Base-by-base conservation (phyloP, 2,329 filamentous ascomycete species). In the Ophiostoma piceae region DNA sequence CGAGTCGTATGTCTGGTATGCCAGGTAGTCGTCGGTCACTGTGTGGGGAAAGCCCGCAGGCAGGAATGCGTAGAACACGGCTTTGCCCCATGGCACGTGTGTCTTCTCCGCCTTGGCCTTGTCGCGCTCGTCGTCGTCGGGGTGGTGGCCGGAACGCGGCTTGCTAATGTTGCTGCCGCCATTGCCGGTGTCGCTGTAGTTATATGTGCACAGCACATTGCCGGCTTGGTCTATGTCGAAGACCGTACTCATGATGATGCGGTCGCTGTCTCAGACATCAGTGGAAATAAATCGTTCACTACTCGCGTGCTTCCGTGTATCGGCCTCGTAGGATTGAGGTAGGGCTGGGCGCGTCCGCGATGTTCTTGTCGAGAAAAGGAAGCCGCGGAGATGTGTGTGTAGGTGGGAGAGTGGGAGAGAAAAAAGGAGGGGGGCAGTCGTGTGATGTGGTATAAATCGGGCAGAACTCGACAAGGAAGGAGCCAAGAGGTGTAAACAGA, bases 1-100 rank as follows among this genome's bases (percentile, higher is more conserved):
- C 0, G 91, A 94, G 80, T 95, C 92, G 76, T 82, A 88, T 66
- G 82, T 83, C 75, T 84, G 89, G 78, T 86, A 96, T 81, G 89
- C 84, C 4, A 92, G 82, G 79, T 97, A 97, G 79, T 97, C 93
- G 16, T 87, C 82, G 1, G 90, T 94, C 39, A 97, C 94, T 67
- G 90, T 95, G 74, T 93, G 87, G 0, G 93, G 94, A 78, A 90
- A 97, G n/a, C 93, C 93, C 1, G 91, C 88, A 0, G 94, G 94
- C 0, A 97, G 84, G 77, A 97, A 96, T 37, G 94, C 86, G 74
- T 92, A 88, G 60, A 93, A 77, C 9, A 82, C 70, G 19, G 77
- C 77, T 72, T 82, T 82, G 72, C 76, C 73, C 8, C 77, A 73
- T 3, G 78, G 78, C 0, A 79, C 77, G 22, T 77, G 74, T 39